Conservation (phyloP, 2,329 filamentous ascomycete species). For the Cadophora sp. region DNA sequence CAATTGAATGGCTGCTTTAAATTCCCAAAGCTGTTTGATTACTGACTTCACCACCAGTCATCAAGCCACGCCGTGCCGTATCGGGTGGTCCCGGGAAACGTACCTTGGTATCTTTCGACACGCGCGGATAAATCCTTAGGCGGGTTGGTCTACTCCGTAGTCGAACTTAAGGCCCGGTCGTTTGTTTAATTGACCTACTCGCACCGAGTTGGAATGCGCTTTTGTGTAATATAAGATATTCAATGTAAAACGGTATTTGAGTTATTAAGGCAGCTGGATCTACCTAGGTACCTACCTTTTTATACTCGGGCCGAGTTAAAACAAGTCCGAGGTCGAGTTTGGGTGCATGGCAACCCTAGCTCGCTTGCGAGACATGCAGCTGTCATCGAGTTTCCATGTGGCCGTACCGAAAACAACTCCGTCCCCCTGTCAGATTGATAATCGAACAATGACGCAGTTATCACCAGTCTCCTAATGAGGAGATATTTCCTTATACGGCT, state of each 20-base stretch:
- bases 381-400: not conserved
- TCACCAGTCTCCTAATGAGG: not conserved
- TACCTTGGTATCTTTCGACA: not conserved
- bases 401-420: not conserved
- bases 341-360: not conserved
- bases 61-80: not conserved
- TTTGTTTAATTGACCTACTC: no score
- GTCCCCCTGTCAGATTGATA: not conserved
- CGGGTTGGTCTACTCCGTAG: no score
- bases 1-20: not conserved
- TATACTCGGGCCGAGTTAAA: no score
- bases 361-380: conserved; percentile 2
- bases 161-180: no score
- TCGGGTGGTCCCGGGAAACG: not conserved
- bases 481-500: not conserved
- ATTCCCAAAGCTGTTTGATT: not conserved
- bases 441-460: conserved; percentile 2
- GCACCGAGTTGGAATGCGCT: no score
- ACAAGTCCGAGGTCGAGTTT: not conserved
- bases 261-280: no score
- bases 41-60: not conserved
- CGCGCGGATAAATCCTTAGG: conserved; percentile 1
- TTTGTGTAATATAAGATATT: no score
- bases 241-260: no score
- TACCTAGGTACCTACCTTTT: no score